phyloP scores from a whole-genome alignment of 192 early-diverging fungal genomes.

The Coemansia sp. region DNA sequence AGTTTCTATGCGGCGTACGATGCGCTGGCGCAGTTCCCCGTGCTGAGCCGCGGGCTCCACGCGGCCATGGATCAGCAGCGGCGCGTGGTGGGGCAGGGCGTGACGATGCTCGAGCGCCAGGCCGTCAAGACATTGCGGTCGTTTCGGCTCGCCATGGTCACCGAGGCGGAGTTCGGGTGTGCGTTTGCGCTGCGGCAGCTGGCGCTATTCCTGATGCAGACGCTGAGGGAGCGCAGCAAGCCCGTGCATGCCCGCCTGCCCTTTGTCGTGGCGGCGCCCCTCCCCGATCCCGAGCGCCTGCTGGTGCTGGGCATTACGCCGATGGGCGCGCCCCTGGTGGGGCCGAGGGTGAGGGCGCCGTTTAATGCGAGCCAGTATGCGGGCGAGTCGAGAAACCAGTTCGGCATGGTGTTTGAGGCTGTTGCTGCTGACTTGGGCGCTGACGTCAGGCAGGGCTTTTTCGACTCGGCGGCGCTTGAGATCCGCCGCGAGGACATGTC shows the following conservation, averaged over 20 bases:
- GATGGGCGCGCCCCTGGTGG: slow-evolving; percentile 51
- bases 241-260: slow-evolving; percentile 55
- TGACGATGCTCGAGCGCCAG: slow-evolving; percentile 79
- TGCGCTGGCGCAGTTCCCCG: slow-evolving; percentile 55
- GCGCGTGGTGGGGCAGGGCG: slow-evolving; percentile 74
- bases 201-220: slow-evolving; percentile 81
- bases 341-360: slow-evolving; percentile 53
- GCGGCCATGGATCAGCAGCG: slow-evolving; percentile 76
- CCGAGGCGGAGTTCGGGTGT: slow-evolving; percentile 51
- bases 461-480: slow-evolving; percentile 82
- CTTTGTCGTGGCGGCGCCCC: slow-evolving; percentile 75
- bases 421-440: slow-evolving; percentile 69
- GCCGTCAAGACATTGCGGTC: slow-evolving; percentile 68
- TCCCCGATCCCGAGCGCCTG: slow-evolving; percentile 51
- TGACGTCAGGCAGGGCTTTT: slow-evolving; percentile 68
- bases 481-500: slow-evolving; percentile 72
- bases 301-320: slow-evolving; percentile 69
- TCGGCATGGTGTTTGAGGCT: slow-evolving; percentile 81
- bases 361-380: slow-evolving; percentile 45
- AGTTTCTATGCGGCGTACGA: slow-evolving; percentile 88
- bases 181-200: slow-evolving; percentile 70
- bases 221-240: slow-evolving; percentile 38
- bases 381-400: slow-evolving; percentile 57
- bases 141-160: slow-evolving; percentile 74
- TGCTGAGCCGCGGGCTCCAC: slow-evolving; percentile 63